Percentiles rank a stretch among this genome's conserved stretches.
These are phyloP conservation scores for Cladosporium velox DNA, from an alignment of 2,329 filamentous ascomycete genomes.

Conservation along the genomic window DNA sequence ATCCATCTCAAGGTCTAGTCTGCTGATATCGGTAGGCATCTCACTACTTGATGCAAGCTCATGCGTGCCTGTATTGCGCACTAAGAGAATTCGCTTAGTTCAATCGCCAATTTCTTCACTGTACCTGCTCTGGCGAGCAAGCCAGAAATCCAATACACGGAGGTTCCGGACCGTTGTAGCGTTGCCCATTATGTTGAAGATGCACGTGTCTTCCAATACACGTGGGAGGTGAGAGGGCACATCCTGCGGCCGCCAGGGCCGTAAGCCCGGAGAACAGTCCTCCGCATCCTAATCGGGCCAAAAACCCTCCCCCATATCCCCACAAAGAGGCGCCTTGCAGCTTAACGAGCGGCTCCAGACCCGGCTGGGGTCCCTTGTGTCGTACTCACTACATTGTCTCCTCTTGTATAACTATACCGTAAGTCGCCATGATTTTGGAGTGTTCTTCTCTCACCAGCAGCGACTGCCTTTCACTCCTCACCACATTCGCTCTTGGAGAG, in stretches of 20 bases:
- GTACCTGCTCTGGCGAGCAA: conserved; percentile 2
- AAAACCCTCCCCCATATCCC: conserved; percentile 12
- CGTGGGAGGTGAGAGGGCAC: conserved; percentile 1
- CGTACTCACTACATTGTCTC: background rate
- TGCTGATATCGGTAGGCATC: background rate
- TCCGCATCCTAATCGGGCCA: conserved; percentile 16
- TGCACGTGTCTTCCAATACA: conserved; percentile 1
- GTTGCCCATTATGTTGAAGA: conserved; percentile 11
- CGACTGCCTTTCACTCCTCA: background rate
- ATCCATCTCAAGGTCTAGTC: background rate
- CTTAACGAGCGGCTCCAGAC: conserved; percentile 20
- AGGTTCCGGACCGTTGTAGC: conserved; percentile 21
- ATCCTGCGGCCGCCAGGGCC: conserved; percentile 15
- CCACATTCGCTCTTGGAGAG: conserved; percentile 10
- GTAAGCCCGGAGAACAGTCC: conserved; percentile 15
- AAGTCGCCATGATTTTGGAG: background rate
- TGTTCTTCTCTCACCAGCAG: conserved; percentile 3
- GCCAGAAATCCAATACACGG: background rate
- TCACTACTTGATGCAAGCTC: background rate
- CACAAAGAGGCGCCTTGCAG: conserved; percentile 20
- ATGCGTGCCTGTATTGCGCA: background rate
- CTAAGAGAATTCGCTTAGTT: background rate
- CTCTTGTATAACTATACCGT: conserved; percentile 19
- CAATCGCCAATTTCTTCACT: conserved; percentile 4
- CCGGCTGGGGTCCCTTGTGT: conserved; percentile 8